Conservation (phyloP, 305 asterid species). For the Caryopteris hybrid region DNA sequence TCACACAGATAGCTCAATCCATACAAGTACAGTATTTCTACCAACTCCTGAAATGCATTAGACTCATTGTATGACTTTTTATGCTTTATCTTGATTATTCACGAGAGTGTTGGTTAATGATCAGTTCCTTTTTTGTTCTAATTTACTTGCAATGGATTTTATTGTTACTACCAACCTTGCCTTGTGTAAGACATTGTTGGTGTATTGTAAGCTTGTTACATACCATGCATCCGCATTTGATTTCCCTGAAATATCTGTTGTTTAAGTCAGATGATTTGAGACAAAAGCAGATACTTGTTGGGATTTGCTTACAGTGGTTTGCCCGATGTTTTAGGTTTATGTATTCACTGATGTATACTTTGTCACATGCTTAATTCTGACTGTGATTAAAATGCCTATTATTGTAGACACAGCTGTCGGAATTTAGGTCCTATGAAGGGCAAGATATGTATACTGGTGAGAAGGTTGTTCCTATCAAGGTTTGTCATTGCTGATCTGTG, state of each 20-base stretch:
- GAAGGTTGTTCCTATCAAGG: constrained; percentile 93
- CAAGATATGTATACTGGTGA: constrained; percentile 96
- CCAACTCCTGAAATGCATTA: background rate
- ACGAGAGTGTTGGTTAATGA: background rate
- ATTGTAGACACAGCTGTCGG: constrained; percentile 73
- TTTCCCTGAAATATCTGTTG: no score
- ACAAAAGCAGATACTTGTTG: no score
- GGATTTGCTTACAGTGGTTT: no score
- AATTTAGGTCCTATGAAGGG: constrained; percentile 88
- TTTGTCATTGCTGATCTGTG: constrained; percentile 25
- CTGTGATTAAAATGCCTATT: constrained; percentile 26
- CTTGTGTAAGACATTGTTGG: no score
- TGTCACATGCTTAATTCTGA: constrained; percentile 10
- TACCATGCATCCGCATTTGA: no score
- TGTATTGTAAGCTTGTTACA: no score
- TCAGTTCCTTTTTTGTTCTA: background rate
- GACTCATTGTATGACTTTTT: background rate
- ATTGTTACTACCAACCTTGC: no score
- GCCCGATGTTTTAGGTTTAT: background rate
- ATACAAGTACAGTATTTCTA: constrained; percentile 54
- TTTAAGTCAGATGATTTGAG: no score
- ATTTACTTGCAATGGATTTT: no score
- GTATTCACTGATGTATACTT: background rate
- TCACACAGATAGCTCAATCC: constrained; percentile 87
- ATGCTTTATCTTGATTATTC: no score